Evolutionary conservation across 2,329 filamentous ascomycete genomes (phyloP).

Genomic region (Penicillium olsonii): DNA sequence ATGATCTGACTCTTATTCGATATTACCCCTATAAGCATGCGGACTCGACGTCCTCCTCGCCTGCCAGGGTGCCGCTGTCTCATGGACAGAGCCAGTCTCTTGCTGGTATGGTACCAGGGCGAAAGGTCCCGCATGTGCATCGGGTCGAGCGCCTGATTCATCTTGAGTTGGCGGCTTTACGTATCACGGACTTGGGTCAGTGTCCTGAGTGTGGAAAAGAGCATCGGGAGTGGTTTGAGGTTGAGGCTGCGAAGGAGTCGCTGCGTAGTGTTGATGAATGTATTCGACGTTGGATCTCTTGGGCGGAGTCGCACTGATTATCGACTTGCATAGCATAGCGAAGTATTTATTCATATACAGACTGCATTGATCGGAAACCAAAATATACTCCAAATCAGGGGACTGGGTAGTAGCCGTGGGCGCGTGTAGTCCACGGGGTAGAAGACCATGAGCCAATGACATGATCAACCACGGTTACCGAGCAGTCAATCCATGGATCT

Average conservation of each 20-base stretch:
- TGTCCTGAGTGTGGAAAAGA: conserved; percentile 80
- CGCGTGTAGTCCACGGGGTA: no score
- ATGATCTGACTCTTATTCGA: conserved; percentile 81
- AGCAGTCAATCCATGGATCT: neutral
- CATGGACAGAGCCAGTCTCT: neutral
- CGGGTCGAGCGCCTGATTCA: conserved; percentile 89
- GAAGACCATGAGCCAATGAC: neutral
- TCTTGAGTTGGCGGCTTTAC: conserved; percentile 70
- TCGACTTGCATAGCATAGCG: neutral
- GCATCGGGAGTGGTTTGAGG: conserved; percentile 94
- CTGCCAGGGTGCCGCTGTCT: conserved; percentile 8
- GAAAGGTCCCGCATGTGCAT: conserved; percentile 81
- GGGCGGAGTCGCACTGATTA: conserved; percentile 59
- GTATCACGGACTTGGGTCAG: conserved; percentile 58
- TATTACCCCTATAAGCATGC: conserved; percentile 76
- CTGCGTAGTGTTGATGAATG: conserved; percentile 71
- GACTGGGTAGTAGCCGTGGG: no score
- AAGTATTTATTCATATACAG: neutral
- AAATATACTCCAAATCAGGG: no score
- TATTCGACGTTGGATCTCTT: conserved; percentile 80
- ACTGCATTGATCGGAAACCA: no score
- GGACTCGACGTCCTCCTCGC: conserved; percentile 22
- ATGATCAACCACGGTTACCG: no score
- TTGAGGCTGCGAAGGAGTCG: conserved; percentile 71
- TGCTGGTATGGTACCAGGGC: conserved; percentile 35